Percentiles rank a stretch among this genome's conserved stretches.
Evolutionary conservation across 805 yeast genomes (phyloP).

Genomic region (Pichia phayaonensis): DNA sequence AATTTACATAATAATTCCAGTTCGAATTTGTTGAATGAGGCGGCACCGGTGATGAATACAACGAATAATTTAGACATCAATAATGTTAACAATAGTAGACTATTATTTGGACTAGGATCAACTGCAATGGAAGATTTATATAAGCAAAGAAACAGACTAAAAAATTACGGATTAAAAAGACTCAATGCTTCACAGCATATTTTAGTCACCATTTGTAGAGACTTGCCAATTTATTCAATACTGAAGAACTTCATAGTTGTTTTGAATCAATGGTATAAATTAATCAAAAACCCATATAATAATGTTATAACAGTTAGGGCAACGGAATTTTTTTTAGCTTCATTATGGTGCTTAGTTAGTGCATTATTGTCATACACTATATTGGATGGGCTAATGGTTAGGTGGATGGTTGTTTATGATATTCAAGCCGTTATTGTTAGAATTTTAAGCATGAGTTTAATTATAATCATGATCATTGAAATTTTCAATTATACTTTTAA

Average conservation of each 20-base stretch:
- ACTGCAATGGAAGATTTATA: slow-evolving; percentile 24
- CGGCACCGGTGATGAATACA: not conserved
- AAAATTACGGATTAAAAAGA: slow-evolving; percentile 60
- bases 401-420: slow-evolving; percentile 91
- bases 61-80: not conserved
- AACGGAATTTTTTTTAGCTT: slow-evolving; percentile 73
- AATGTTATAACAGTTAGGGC: slow-evolving; percentile 51
- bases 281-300: slow-evolving; percentile 18
- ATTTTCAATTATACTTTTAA: slow-evolving; percentile 61
- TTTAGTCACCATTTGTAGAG: slow-evolving; percentile 69
- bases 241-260: slow-evolving; percentile 21
- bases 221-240: slow-evolving; percentile 47
- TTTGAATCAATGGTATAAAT: slow-evolving; percentile 22
- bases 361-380: slow-evolving; percentile 78
- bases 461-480: slow-evolving; percentile 64
- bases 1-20: not conserved
- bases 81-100: not conserved
- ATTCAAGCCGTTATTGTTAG: slow-evolving; percentile 83
- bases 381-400: slow-evolving; percentile 79
- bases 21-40: not conserved
- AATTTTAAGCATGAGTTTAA: slow-evolving; percentile 73
- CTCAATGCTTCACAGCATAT: slow-evolving; percentile 71
- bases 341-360: slow-evolving; percentile 89
- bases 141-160: slow-evolving; percentile 31
- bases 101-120: slow-evolving; percentile 20